phyloP scores from a whole-genome alignment of 192 early-diverging fungal species.

The Diversispora epigaea region DNA sequence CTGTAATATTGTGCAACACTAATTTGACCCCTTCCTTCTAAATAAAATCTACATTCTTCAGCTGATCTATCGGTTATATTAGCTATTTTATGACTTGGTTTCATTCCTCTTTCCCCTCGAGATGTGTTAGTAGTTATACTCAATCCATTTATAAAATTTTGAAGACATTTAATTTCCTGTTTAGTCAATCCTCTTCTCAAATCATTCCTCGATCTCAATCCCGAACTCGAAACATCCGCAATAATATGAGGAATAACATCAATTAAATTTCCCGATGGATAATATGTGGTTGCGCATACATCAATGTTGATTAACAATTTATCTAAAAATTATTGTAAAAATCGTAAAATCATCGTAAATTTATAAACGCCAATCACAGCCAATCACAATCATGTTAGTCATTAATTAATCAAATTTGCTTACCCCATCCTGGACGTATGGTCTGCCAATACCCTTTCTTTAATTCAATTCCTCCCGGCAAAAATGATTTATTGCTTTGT shows the following conservation, averaged over 20 bases:
- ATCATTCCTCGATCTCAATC: slow-evolving; percentile 35
- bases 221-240: slow-evolving; percentile 38
- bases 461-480: slow-evolving; percentile 73
- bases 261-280: slow-evolving; percentile 62
- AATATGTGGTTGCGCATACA: slow-evolving; percentile 65
- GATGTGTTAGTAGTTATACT: slow-evolving; percentile 52
- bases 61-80: slow-evolving; percentile 67
- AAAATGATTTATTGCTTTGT: slow-evolving; percentile 18
- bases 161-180: slow-evolving; percentile 41
- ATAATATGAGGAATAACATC: slow-evolving; percentile 68
- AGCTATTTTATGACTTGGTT: slow-evolving; percentile 66
- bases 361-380: neutral
- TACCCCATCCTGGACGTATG: slow-evolving; percentile 70
- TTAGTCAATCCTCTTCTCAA: slow-evolving; percentile 40
- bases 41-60: slow-evolving; percentile 65
- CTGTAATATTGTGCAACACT: slow-evolving; percentile 75
- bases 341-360: neutral
- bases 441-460: slow-evolving; percentile 91
- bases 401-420: neutral
- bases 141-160: slow-evolving; percentile 48
- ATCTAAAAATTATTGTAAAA: slow-evolving; percentile 20
- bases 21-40: slow-evolving; percentile 46
- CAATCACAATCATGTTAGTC: too few species aligned
- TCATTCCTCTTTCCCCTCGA: slow-evolving; percentile 44
- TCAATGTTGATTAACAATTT: slow-evolving; percentile 68